phyloP scores from a whole-genome alignment of 2,329 filamentous ascomycete species.

The Cladosporium sp. region DNA sequence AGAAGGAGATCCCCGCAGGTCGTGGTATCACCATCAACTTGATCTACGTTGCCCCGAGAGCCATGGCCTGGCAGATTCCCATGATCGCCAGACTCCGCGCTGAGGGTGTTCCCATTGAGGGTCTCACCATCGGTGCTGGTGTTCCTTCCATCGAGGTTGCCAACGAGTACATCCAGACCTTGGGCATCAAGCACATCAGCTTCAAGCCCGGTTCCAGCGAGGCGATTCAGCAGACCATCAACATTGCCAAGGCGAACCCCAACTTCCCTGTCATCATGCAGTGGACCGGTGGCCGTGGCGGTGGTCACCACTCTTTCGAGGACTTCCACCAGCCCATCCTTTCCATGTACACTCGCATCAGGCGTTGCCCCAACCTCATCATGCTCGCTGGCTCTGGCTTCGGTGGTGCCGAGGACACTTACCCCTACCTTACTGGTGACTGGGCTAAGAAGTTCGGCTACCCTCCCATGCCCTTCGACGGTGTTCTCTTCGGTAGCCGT shows the following conservation, averaged over 20 bases:
- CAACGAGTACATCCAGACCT: conserved; percentile 87
- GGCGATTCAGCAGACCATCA: conserved; percentile 83
- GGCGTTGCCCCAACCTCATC: conserved; percentile 80
- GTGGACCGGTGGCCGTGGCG: conserved; percentile 91
- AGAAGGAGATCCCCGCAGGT: conserved; percentile 75
- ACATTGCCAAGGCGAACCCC: conserved; percentile 91
- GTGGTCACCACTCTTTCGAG: conserved; percentile 91
- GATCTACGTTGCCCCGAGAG: conserved; percentile 84
- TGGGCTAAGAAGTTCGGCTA: conserved; percentile 88
- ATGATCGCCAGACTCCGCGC: conserved; percentile 73
- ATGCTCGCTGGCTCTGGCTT: conserved; percentile 89
- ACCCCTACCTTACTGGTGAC: conserved; percentile 82
- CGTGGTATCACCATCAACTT: conserved; percentile 86
- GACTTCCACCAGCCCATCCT: conserved; percentile 92
- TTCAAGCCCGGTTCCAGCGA: conserved; percentile 92
- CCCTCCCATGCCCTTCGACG: conserved; percentile 90
- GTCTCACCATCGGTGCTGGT: conserved; percentile 86
- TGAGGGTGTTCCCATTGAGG: conserved; percentile 86
- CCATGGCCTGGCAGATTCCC: conserved; percentile 91
- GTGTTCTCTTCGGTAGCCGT: conserved; percentile 82
- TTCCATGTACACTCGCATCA: conserved; percentile 84
- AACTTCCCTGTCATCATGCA: conserved; percentile 89
- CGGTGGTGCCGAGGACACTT: conserved; percentile 83
- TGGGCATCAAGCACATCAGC: conserved; percentile 86
- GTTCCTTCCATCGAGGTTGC: conserved; percentile 91